Conservation (phyloP, 495 filamentous ascomycete species). For the Penicillium macrosclerotiorum region DNA sequence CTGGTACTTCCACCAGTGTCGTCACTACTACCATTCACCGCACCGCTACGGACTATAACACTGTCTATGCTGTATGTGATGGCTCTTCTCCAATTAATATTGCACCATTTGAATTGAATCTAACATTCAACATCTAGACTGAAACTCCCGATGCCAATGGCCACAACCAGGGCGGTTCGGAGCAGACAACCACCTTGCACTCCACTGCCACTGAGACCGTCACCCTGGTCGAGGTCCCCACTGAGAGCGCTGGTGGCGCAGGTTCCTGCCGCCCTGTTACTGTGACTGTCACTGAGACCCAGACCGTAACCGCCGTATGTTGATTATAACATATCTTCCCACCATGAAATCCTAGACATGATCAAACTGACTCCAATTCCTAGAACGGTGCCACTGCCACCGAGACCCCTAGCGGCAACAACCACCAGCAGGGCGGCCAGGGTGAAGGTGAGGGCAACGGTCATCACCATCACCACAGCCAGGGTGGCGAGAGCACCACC, state of each 20-base stretch:
- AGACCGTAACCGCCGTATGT: constrained; percentile 29
- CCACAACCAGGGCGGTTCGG: constrained; percentile 7
- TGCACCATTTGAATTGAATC: not conserved
- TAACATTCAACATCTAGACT: constrained; percentile 13
- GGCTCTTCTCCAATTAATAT: not conserved
- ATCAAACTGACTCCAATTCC: not conserved
- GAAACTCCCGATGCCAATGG: constrained; percentile 5
- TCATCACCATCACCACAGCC: constrained; percentile 7
- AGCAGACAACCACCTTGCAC: constrained; percentile 22
- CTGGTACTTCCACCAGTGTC: constrained; percentile 52
- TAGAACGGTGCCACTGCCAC: constrained; percentile 14
- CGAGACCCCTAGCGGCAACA: constrained; percentile 7
- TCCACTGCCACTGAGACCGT: constrained; percentile 30
- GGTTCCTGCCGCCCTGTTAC: constrained; percentile 22
- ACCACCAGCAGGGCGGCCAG: constrained; percentile 7
- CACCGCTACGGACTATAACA: constrained; percentile 40
- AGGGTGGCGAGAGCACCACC: constrained; percentile 12
- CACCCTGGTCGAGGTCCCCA: constrained; percentile 28
- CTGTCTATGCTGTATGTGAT: constrained; percentile 41
- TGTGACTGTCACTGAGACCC: constrained; percentile 26
- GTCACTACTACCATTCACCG: constrained; percentile 56
- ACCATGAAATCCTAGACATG: not conserved
- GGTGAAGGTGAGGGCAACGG: constrained; percentile 7
- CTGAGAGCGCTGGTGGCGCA: constrained; percentile 13
- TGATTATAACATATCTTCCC: too few species aligned